Evolutionary conservation across 2,329 filamentous ascomycete species (phyloP).

Genomic region (Sporothrix pallida): DNA sequence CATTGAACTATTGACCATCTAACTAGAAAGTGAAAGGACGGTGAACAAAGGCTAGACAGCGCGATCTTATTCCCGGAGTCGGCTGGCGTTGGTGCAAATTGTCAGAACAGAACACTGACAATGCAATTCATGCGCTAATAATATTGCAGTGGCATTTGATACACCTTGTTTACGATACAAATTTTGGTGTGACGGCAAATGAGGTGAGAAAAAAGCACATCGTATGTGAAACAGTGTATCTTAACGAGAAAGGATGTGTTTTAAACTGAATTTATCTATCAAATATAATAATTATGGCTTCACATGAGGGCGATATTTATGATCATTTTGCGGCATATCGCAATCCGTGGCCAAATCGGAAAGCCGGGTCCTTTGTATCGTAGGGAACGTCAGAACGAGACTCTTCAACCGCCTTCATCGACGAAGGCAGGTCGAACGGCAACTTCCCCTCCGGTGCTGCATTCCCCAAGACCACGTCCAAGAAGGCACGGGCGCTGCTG

Average conservation of each 20-base stretch:
- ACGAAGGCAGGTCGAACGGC: neutral
- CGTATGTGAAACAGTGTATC: too few species aligned
- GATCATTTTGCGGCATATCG: neutral
- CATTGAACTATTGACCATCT: neutral
- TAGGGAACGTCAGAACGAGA: neutral
- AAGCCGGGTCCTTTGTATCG: neutral
- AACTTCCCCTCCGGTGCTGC: neutral
- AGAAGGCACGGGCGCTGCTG: neutral
- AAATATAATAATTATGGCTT: too few species aligned
- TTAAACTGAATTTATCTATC: too few species aligned
- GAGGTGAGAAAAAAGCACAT: too few species aligned
- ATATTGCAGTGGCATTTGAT: too few species aligned
- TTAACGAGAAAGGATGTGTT: too few species aligned
- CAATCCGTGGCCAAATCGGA: neutral
- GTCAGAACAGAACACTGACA: neutral
- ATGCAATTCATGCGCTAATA: too few species aligned
- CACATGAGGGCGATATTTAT: neutral
- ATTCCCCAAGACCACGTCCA: neutral
- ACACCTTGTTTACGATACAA: too few species aligned
- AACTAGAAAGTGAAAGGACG: neutral
- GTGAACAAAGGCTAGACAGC: too few species aligned
- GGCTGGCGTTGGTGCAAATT: too few species aligned
- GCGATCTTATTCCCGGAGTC: too few species aligned
- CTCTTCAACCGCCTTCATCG: neutral
- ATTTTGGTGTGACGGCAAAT: too few species aligned